These are phyloP conservation scores for Flagelloscypha sp. DNA, from an alignment of 768 basidiomycete species.

Conservation along the genomic window DNA sequence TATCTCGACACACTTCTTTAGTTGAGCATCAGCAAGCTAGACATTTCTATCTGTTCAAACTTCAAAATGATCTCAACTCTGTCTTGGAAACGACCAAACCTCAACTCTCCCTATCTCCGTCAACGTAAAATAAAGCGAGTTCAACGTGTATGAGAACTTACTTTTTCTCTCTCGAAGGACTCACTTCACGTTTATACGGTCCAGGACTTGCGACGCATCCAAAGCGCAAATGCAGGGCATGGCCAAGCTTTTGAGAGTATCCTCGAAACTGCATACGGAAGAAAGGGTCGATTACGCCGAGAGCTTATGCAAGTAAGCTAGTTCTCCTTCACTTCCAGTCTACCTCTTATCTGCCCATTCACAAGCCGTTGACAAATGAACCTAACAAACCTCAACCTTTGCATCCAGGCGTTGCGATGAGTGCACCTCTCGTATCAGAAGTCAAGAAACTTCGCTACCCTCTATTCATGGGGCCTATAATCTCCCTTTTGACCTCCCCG, in stretches of 20 bases:
- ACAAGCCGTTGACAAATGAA: slow-evolving; percentile 1
- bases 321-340: too few species aligned
- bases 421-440: slow-evolving; percentile 41
- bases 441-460: slow-evolving; percentile 56
- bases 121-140: slow-evolving; percentile 40
- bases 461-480: slow-evolving; percentile 52
- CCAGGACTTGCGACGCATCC: slow-evolving; percentile 48
- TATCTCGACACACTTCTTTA: too few species aligned
- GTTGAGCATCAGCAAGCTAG: slow-evolving; percentile 11
- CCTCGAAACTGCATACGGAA: slow-evolving; percentile 66
- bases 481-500: slow-evolving; percentile 53
- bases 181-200: slow-evolving; percentile 2
- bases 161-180: slow-evolving; percentile 2
- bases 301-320: slow-evolving; percentile 56
- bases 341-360: slow-evolving; percentile 1
- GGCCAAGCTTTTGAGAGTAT: slow-evolving; percentile 45
- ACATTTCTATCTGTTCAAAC: slow-evolving; percentile 26
- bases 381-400: slow-evolving; percentile 44
- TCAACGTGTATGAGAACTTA: slow-evolving; percentile 34
- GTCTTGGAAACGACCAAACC: slow-evolving; percentile 30
- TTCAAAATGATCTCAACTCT: slow-evolving; percentile 44
- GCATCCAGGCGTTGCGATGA: slow-evolving; percentile 32
- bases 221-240: slow-evolving; percentile 45
- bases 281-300: slow-evolving; percentile 61
- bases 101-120: slow-evolving; percentile 20